Evolutionary conservation across 106 monocot species (phyloP), one percentile per base, ranked within the genome.

Genomic region (Dendrobium officinale): DNA sequence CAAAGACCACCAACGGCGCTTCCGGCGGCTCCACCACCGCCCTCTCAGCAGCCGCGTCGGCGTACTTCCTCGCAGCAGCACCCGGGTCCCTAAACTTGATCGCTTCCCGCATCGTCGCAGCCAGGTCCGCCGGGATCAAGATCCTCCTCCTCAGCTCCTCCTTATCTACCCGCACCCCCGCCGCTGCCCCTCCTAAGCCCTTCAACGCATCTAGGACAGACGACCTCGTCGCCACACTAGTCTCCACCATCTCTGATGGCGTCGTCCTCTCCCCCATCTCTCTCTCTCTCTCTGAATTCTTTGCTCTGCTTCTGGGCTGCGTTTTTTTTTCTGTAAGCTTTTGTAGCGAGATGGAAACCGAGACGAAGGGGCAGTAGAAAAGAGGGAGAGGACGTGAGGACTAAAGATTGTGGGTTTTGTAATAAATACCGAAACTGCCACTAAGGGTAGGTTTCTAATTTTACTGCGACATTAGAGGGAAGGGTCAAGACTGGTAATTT

Each of bases 1-100:
- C 78, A 48, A 91, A 88, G 33, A 88, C 86, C 41, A 91, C 88
- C 43, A 91, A 55, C 8, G 91, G 91, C 29, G 78, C 67, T 80
- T 91, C 91, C 41, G 88, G 84, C 16, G 66, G 66, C 67, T 61
- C 54, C 61, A 66, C 45, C 13, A 64, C 48, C 33, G 27, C 67
- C 22, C 77, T 56, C 66, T 64, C 48, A 1, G 15, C 82, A 27
- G 44, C 67, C 67, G 42, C 40, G 18, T 77, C 66, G 67, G 37
- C 4, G 15, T 61, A 76, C 67, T 82, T 75, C 42, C 41, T 33
- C 20, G 42, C 56, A 5, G 27, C 78, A 9, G 5, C 68, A 9
- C 19, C 76, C 55, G 83, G 67, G 47, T 31, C 70, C 54, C 13
- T 47, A 7, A 48, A n/a, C 56, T 40, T 67, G 81, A 47, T 78